A percentile compares a stretch with the other conserved stretches of the same genome.
These are phyloP conservation scores for Cucurbitaria berberidis DNA, from an alignment of 2,329 filamentous ascomycete genomes.

Conservation along the genomic window DNA sequence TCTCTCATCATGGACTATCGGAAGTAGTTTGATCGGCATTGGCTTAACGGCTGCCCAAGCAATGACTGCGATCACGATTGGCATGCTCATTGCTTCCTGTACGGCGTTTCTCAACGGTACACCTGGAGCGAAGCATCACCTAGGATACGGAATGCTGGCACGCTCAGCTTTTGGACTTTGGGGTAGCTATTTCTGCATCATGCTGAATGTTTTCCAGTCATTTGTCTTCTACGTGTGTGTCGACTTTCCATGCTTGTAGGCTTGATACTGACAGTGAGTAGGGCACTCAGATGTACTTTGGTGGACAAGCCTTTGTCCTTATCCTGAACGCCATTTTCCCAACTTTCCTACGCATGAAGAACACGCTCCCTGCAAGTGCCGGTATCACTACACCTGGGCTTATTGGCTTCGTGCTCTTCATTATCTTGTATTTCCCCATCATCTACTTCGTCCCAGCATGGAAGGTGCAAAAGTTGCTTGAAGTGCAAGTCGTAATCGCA, in stretches of 20 bases:
- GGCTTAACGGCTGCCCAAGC: conserved; percentile 16
- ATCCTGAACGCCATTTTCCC: conserved; percentile 25
- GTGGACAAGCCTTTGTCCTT: conserved; percentile 22
- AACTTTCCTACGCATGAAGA: conserved; percentile 22
- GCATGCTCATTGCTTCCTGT: conserved; percentile 19
- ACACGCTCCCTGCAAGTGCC: conserved; percentile 22
- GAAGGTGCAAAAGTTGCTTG: conserved; percentile 20
- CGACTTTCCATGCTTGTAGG: too few species aligned
- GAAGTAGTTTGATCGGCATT: conserved; percentile 19
- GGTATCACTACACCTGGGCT: conserved; percentile 16
- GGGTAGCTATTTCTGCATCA: conserved; percentile 26
- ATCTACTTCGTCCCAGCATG: conserved; percentile 22
- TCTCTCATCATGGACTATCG: conserved; percentile 25
- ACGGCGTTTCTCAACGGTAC: conserved; percentile 20
- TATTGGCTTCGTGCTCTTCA: conserved; percentile 21
- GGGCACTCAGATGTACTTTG: conserved; percentile 28
- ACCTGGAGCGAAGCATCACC: conserved; percentile 17
- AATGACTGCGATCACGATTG: conserved; percentile 13
- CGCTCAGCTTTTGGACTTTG: conserved; percentile 25
- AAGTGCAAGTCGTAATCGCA: conserved; percentile 13
- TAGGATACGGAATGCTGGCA: conserved; percentile 26
- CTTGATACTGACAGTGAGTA: too few species aligned
- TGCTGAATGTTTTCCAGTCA: conserved; percentile 24
- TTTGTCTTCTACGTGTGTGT: conserved; percentile 26
- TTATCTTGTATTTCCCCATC: conserved; percentile 20